Base-by-base conservation (phyloP, 495 filamentous ascomycete genomes). In the Lentithecium fluviatile region DNA sequence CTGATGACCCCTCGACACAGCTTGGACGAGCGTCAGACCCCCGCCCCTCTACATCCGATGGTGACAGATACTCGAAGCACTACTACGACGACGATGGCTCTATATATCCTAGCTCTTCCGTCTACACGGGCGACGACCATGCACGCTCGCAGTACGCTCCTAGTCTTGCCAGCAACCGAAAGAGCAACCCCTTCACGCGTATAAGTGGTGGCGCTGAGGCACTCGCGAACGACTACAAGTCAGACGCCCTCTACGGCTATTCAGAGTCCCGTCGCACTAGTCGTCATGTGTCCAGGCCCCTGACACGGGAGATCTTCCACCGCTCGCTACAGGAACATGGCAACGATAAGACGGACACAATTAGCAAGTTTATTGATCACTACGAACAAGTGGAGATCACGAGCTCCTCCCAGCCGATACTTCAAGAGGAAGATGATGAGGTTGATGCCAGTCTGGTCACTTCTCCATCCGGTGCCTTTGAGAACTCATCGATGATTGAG, bases 301-400 rank as follows among this genome's bases (percentile, higher is more conserved):
- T 58, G 0, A 43, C 48, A 1, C 58, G 56, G 34, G 58, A 62
- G n/a, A 36, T 59, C 8, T 20, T 45, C 19, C 56, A 49, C 23
- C 58, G 58, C 40, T 46, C 61, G 10, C 7, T 50, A 11, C 20
- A 48, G 10, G 10, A 32, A 5, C 20, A 21, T 19, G 20, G 38
- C 6, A 46, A 51, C n/a, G 48, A 64, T 25, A 53, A 68, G 32
- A 56, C 65, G 23, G 62, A 62, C 42, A 70, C 68, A 2, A 51
- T 70, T 24, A 58, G 59, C 45, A 68, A 58, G 40, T 63, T 70
- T 45, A 56, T 70, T 36, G 61, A 66, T 37, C 40, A 48, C 5
- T 70, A 70, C 46, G 43, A 34, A 11, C 11, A 24, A 10, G 6
- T 20, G 2, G 45, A 56, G 38, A 15, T 15, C 29, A 25, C 29